Evolutionary conservation across 306 rosid species (phyloP).

Genomic region (Vigna nakashimae): DNA sequence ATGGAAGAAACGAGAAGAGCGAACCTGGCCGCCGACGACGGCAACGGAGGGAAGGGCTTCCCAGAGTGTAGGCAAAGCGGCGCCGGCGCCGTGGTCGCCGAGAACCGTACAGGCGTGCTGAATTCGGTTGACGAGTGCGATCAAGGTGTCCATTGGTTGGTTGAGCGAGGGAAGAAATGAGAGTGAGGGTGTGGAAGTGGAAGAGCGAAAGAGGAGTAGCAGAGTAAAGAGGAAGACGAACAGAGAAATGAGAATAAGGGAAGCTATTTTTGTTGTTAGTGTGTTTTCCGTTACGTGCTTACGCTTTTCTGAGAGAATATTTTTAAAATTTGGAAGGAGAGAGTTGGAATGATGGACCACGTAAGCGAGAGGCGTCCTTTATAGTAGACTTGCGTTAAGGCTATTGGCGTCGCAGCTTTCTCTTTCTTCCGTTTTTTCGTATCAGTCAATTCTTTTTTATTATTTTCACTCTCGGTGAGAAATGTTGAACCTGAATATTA

Average conservation of each 20-base stretch:
- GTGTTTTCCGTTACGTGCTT: constrained; percentile 39
- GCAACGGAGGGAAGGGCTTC: constrained; percentile 89
- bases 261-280: constrained; percentile 44
- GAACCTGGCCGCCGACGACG: constrained; percentile 96
- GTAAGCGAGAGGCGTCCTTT: constrained; percentile 1
- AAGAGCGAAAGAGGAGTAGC: constrained; percentile 16
- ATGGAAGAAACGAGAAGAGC: neutral
- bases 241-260: constrained; percentile 27
- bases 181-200: neutral
- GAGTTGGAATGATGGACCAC: constrained; percentile 33
- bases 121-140: constrained; percentile 79
- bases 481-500: too few species aligned
- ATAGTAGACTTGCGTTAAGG: neutral
- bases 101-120: constrained; percentile 87
- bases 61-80: constrained; percentile 75
- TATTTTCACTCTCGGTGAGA: too few species aligned
- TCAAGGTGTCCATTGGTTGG: constrained; percentile 66
- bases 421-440: neutral
- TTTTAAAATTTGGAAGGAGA: constrained; percentile 27
- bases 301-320: neutral
- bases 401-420: neutral
- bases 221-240: constrained; percentile 31
- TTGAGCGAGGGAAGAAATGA: neutral
- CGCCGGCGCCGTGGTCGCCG: constrained; percentile 82
- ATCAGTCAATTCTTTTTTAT: neutral